phyloP scores from a whole-genome alignment of 352 stramenopile genomes.

The Globisporangium takayamanum region DNA sequence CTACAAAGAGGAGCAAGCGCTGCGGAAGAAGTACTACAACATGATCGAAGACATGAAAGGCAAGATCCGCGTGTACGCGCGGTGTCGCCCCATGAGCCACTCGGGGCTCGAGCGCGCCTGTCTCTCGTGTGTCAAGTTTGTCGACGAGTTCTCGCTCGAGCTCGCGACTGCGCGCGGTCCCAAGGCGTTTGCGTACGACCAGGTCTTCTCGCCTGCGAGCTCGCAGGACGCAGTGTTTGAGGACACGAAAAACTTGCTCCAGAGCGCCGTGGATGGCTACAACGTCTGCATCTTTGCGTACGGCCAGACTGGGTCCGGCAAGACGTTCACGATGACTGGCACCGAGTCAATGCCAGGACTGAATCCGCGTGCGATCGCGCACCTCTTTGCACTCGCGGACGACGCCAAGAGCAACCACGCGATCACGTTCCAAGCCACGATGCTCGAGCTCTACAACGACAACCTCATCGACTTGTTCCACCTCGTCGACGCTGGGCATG shows the following conservation, averaged over 20 bases:
- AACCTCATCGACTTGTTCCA: slow-evolving; percentile 85
- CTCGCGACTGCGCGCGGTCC: slow-evolving; percentile 67
- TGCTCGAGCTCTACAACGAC: slow-evolving; percentile 93
- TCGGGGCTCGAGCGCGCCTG: slow-evolving; percentile 84
- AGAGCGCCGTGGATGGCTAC: slow-evolving; percentile 88
- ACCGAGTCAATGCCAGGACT: slow-evolving; percentile 63
- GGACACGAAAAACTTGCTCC: slow-evolving; percentile 89
- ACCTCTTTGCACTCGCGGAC: slow-evolving; percentile 76
- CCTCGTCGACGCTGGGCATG: slow-evolving; percentile 57
- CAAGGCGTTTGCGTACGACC: slow-evolving; percentile 89
- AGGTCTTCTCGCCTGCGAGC: slow-evolving; percentile 76
- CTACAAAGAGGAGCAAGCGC: slow-evolving; percentile 83
- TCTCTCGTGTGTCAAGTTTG: slow-evolving; percentile 49
- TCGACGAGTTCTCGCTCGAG: slow-evolving; percentile 84
- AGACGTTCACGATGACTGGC: slow-evolving; percentile 93
- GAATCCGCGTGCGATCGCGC: slow-evolving; percentile 81
- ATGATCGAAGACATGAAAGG: slow-evolving; percentile 95
- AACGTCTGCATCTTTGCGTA: slow-evolving; percentile 94
- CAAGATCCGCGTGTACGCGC: slow-evolving; percentile 91
- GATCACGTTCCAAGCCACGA: slow-evolving; percentile 80
- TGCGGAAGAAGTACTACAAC: slow-evolving; percentile 95
- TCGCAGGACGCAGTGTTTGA: slow-evolving; percentile 88
- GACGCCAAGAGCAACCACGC: slow-evolving; percentile 39
- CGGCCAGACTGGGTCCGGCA: slow-evolving; percentile 89
- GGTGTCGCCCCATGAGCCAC: slow-evolving; percentile 87